Conservation (phyloP, 179 eudicot species). For the Patellifolia procumbens region DNA sequence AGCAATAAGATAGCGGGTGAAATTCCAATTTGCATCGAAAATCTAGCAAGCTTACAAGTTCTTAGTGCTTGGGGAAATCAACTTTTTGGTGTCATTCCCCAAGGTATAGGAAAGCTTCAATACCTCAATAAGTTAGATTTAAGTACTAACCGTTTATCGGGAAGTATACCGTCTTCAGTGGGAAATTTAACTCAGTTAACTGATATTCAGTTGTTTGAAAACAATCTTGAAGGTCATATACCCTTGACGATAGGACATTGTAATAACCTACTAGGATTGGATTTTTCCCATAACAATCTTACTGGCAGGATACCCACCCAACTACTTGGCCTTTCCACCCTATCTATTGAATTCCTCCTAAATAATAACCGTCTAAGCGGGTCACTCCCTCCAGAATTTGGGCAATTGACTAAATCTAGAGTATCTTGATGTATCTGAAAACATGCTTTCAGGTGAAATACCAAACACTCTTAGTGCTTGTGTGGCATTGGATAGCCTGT, state of each 20-base stretch:
- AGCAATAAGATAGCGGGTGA: too few species aligned
- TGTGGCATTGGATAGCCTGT: neutral
- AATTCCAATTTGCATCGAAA: too few species aligned
- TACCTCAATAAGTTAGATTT: neutral
- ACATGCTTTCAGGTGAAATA: slow-evolving; percentile 23
- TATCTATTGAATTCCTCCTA: slow-evolving; percentile 6
- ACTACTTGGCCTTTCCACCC: slow-evolving; percentile 20
- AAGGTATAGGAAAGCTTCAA: slow-evolving; percentile 26
- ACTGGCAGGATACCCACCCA: slow-evolving; percentile 26
- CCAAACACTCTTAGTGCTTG: slow-evolving; percentile 30
- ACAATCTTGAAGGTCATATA: slow-evolving; percentile 23
- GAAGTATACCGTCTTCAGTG: slow-evolving; percentile 18
- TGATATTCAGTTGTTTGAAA: too few species aligned
- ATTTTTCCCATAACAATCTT: slow-evolving; percentile 19
- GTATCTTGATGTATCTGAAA: slow-evolving; percentile 7
- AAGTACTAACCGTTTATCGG: slow-evolving; percentile 7
- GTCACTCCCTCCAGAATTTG: slow-evolving; percentile 24
- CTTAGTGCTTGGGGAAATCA: too few species aligned
- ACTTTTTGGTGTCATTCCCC: slow-evolving; percentile 27
- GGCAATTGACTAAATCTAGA: slow-evolving; percentile 10
- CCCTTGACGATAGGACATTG: slow-evolving; percentile 28
- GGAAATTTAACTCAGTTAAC: slow-evolving; percentile 18
- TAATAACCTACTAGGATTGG: neutral
- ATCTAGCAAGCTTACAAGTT: too few species aligned
- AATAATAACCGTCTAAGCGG: slow-evolving; percentile 22